Conservation (phyloP, 164 flowering plant genomes). For the Warburgia ugandensis region DNA sequence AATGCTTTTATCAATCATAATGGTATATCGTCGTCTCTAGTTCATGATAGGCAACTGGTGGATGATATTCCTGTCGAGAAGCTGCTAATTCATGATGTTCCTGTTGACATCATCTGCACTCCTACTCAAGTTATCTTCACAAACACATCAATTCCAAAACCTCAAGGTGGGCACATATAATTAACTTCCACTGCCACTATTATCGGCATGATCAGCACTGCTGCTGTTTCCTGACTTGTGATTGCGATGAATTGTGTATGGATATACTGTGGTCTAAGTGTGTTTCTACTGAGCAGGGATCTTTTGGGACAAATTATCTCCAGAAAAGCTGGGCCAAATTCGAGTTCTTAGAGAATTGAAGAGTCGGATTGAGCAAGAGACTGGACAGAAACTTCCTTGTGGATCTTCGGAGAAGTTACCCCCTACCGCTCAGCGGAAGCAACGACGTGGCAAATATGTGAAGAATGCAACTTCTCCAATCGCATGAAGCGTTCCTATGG, state of each 20-base stretch:
- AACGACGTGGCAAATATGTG: slow-evolving; percentile 10
- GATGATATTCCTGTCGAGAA: slow-evolving; percentile 82
- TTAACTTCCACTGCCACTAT: not conserved
- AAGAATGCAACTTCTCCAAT: no score
- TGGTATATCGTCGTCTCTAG: slow-evolving; percentile 24
- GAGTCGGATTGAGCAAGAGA: slow-evolving; percentile 54
- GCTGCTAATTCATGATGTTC: slow-evolving; percentile 78
- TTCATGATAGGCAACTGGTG: slow-evolving; percentile 77
- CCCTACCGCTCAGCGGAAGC: slow-evolving; percentile 53
- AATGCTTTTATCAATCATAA: not conserved
- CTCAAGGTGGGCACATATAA: slow-evolving; percentile 47
- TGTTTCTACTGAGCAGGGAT: slow-evolving; percentile 72
- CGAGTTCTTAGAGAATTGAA: slow-evolving; percentile 69
- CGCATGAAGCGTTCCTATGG: no score
- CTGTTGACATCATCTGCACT: slow-evolving; percentile 85
- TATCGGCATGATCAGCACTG: not conserved
- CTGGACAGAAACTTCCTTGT: slow-evolving; percentile 63
- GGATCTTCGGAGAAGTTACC: slow-evolving; percentile 87
- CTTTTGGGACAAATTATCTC: slow-evolving; percentile 85
- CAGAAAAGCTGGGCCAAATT: slow-evolving; percentile 76
- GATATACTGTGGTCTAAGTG: not conserved
- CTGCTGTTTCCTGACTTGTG: not conserved
- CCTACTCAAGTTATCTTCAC: slow-evolving; percentile 76
- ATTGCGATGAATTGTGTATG: slow-evolving; percentile 4
- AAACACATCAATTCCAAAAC: slow-evolving; percentile 70